These are phyloP conservation scores for Tulasnella sp. DNA, from an alignment of 768 basidiomycete genomes.

Conservation along the genomic window DNA sequence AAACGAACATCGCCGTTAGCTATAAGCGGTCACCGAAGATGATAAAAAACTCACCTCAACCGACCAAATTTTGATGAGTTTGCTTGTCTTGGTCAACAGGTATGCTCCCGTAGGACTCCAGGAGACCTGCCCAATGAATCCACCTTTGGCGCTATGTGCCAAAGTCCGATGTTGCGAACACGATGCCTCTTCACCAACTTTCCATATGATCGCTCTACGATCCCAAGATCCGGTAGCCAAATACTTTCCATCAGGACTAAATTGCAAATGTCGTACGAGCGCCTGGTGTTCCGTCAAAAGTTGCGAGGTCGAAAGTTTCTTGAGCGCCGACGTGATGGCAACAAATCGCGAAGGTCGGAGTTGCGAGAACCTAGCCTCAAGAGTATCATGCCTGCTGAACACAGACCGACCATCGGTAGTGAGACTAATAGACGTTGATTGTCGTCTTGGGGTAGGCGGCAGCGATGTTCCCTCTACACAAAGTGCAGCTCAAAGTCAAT, in stretches of 20 bases:
- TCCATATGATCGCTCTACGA: background rate
- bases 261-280: slow-evolving; percentile 58
- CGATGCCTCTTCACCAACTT: slow-evolving; percentile 35
- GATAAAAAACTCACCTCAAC: slow-evolving; percentile 33
- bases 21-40: slow-evolving; percentile 1
- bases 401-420: too few relatives aligned
- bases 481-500: too few relatives aligned
- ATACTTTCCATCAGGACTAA: slow-evolving; percentile 62
- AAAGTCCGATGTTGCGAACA: slow-evolving; percentile 48
- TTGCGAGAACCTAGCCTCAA: too few relatives aligned
- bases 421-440: too few relatives aligned
- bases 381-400: too few relatives aligned
- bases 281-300: slow-evolving; percentile 47
- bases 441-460: too few relatives aligned
- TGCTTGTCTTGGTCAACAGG: slow-evolving; percentile 50
- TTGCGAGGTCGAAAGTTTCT: slow-evolving; percentile 43
- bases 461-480: too few relatives aligned
- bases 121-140: slow-evolving; percentile 62
- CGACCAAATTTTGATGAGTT: slow-evolving; percentile 61
- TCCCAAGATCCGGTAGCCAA: slow-evolving; percentile 56
- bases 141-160: slow-evolving; percentile 48
- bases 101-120: slow-evolving; percentile 55
- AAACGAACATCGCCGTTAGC: slow-evolving; percentile 2
- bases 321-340: slow-evolving; percentile 42
- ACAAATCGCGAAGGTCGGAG: slow-evolving; percentile 42